Base-by-base conservation (phyloP, 2,329 filamentous ascomycete species). In the Exophiala alcalophila region DNA sequence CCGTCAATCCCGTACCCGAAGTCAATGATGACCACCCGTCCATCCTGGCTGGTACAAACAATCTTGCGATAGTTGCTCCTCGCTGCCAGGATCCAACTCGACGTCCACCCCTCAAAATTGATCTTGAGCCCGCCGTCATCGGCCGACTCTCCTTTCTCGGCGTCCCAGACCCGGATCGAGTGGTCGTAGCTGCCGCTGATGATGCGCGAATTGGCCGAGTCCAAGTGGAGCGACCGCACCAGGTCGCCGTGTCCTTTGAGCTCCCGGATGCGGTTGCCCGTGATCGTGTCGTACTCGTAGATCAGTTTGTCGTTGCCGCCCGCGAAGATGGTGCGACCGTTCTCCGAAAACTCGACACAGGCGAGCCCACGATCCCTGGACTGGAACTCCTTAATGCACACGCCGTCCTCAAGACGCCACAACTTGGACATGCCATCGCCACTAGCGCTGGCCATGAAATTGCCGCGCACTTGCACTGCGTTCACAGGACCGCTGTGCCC, bases 251-350 rank as follows among this genome's bases (percentile, higher is more conserved):
- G 92, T 4, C 90, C 91, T 33, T 78, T 76, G 63, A 94, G 85
- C 61, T 86, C 83, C 49, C 82, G 81, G 36, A 94, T 74, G 56
- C 90, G 84, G 57, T 88, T 82, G 49, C 90, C 90, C 1, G 88
- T 95, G 58, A 87, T 86, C 37, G 90, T 88, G 64, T 97, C 88
- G 78, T 94, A 98, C 61, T 97, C 86, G 62, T 94, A 92, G 49
- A 97, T 96, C 34, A 89, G 81, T 65, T 91, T 85, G 68, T 97
- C 92, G 60, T 96, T 98, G 31, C 92, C 92, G 7, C 92, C 92
- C 12, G 89, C 92, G 33, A 94, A 84, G 33, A 98, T 88, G 53
- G 86, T 92, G 39, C 86, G 83, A n/a, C 88, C 89, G 61, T 98
- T 91, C 57, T 96, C 88, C 27, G 84, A 91, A 65, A 97, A 96